Conservation (phyloP, 352 stramenopile genomes). For the Thraustotheca clavata region DNA sequence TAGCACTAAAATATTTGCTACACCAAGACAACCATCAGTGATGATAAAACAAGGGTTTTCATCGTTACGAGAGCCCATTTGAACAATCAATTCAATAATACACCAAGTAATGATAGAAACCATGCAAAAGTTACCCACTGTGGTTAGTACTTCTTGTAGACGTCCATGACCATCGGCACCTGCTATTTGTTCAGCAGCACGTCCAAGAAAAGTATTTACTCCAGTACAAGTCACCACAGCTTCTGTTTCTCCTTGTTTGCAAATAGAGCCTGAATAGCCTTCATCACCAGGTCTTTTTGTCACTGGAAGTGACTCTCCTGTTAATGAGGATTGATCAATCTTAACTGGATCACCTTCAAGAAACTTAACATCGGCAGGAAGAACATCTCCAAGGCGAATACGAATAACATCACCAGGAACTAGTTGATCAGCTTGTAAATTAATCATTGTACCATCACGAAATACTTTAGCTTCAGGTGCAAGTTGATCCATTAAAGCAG, state of each 20-base stretch:
- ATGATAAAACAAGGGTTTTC: constrained; percentile 83
- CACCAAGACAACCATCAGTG: constrained; percentile 51
- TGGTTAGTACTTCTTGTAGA: constrained; percentile 88
- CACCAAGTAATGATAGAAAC: constrained; percentile 82
- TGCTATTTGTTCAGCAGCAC: constrained; percentile 74
- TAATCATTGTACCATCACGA: constrained; percentile 68
- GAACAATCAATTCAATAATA: constrained; percentile 75
- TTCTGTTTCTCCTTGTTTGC: constrained; percentile 87
- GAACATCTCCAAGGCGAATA: constrained; percentile 82
- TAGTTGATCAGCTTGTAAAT: constrained; percentile 52
- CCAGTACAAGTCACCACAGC: constrained; percentile 84
- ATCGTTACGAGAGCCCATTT: constrained; percentile 55
- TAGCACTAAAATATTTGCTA: constrained; percentile 78
- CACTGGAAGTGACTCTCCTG: constrained; percentile 90
- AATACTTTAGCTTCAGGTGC: constrained; percentile 79
- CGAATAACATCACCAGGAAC: constrained; percentile 66
- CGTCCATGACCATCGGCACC: constrained; percentile 64
- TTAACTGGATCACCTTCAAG: constrained; percentile 73
- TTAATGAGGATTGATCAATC: constrained; percentile 89
- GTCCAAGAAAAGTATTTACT: constrained; percentile 86
- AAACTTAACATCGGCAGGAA: constrained; percentile 88
- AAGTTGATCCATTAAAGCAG: constrained; percentile 82
- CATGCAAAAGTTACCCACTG: constrained; percentile 89
- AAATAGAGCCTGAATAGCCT: constrained; percentile 74
- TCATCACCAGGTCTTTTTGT: constrained; percentile 72